These are phyloP conservation scores for Populus tremula DNA, from an alignment of 345 rosid species.

Conservation along the genomic window DNA sequence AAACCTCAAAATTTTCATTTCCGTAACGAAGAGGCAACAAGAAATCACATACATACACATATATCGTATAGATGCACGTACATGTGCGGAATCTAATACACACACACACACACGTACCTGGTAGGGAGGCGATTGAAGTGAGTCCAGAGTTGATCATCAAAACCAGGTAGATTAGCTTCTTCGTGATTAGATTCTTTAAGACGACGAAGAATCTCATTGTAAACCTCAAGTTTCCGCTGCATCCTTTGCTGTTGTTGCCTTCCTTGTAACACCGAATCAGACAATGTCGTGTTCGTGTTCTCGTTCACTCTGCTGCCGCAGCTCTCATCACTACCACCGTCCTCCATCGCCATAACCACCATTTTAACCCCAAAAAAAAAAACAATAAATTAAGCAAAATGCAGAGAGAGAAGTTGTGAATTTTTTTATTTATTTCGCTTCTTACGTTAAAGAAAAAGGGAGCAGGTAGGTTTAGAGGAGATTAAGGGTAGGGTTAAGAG, in stretches of 20 bases:
- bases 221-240: slow-evolving; percentile 60
- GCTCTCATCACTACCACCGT: slow-evolving; percentile 41
- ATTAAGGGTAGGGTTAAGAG: neutral
- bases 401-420: neutral
- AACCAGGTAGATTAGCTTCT: slow-evolving; percentile 59
- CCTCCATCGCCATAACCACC: slow-evolving; percentile 53
- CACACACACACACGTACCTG: slow-evolving; percentile 40
- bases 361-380: neutral
- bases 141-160: slow-evolving; percentile 80
- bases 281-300: slow-evolving; percentile 29
- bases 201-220: slow-evolving; percentile 66
- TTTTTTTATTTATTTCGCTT: neutral
- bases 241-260: slow-evolving; percentile 39
- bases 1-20: neutral
- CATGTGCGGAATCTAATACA: neutral
- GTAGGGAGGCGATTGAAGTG: slow-evolving; percentile 92
- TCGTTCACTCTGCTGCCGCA: slow-evolving; percentile 52
- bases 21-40: neutral
- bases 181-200: slow-evolving; percentile 48
- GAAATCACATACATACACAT: neutral
- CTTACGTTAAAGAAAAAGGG: neutral
- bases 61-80: neutral
- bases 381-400: neutral
- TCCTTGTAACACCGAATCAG: slow-evolving; percentile 31
- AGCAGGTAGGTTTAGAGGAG: neutral